Percentiles rank a stretch among this genome's conserved stretches.
phyloP scores from a whole-genome alignment of 768 basidiomycete genomes.

The Podaxis sp. region DNA sequence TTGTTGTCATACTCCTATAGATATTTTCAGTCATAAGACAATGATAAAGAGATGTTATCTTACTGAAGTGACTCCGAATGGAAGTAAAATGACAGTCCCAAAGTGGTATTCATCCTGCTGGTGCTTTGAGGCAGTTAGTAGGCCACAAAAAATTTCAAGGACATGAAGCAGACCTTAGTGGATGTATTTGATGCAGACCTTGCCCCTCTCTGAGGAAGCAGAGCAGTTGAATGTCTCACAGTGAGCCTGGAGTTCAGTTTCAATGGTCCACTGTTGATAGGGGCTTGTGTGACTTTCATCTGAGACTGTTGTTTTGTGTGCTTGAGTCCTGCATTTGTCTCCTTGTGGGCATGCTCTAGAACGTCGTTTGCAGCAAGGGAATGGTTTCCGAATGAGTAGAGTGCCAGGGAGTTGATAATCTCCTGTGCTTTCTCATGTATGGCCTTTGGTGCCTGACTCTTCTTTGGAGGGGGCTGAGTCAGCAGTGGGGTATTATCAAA shows the following conservation, averaged over 20 bases:
- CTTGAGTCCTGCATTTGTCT: not conserved
- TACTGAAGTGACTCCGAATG: not conserved
- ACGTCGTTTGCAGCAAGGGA: not conserved
- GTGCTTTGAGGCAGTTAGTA: not conserved
- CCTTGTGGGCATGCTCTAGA: not conserved
- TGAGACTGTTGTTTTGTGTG: not conserved
- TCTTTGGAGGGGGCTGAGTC: not conserved
- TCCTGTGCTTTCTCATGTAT: not conserved
- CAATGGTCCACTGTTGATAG: not conserved
- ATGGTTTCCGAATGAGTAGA: not conserved
- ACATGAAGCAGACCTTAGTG: too few relatives aligned
- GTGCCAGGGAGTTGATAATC: not conserved
- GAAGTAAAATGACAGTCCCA: not conserved
- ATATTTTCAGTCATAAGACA: not conserved
- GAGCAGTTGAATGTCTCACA: too few relatives aligned
- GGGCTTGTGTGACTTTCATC: not conserved
- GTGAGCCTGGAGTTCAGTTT: not conserved
- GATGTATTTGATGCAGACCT: too few relatives aligned
- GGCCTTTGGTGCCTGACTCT: not conserved
- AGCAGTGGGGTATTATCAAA: not conserved
- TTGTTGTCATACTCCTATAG: not conserved
- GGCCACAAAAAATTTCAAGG: too few relatives aligned
- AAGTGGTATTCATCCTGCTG: not conserved
- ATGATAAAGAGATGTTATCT: not conserved
- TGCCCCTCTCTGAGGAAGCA: too few relatives aligned